Percentiles rank a stretch among this genome's conserved stretches.
Evolutionary conservation across 805 yeast species (phyloP).

Genomic region (Lipomyces yamadae): DNA sequence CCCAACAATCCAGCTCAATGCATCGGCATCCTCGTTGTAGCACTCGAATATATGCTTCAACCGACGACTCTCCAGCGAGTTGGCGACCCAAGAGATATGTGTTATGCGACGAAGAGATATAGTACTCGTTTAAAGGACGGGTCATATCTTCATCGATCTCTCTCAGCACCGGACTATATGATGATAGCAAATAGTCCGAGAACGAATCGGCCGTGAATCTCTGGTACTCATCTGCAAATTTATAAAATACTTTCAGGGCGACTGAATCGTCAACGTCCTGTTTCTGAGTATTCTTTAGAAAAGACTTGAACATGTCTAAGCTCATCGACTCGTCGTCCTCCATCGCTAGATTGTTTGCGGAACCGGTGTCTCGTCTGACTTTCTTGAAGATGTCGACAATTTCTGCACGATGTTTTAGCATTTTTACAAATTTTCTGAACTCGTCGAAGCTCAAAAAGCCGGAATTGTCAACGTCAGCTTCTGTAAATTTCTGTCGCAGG

Average conservation of each 20-base stretch:
- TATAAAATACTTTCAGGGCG: slow-evolving; percentile 48
- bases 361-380: slow-evolving; percentile 37
- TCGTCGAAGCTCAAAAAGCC: slow-evolving; percentile 68
- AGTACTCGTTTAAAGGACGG: slow-evolving; percentile 81
- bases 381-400: slow-evolving; percentile 56
- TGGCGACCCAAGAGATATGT: slow-evolving; percentile 90
- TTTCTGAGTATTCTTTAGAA: slow-evolving; percentile 55
- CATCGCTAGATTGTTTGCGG: slow-evolving; percentile 19
- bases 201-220: slow-evolving; percentile 45
- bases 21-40: slow-evolving; percentile 92
- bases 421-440: slow-evolving; percentile 73
- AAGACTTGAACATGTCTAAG: slow-evolving; percentile 42
- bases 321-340: slow-evolving; percentile 24
- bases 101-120: slow-evolving; percentile 91
- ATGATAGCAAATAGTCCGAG: slow-evolving; percentile 49
- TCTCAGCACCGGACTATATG: slow-evolving; percentile 39
- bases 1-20: slow-evolving; percentile 96
- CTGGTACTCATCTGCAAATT: slow-evolving; percentile 44
- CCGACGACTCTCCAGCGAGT: slow-evolving; percentile 81
- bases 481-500: slow-evolving; percentile 57
- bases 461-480: slow-evolving; percentile 56
- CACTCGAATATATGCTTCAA: slow-evolving; percentile 85
- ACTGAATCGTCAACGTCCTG: slow-evolving; percentile 49
- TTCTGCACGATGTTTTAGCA: slow-evolving; percentile 70
- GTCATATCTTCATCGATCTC: slow-evolving; percentile 51